phyloP scores from a whole-genome alignment of 169 alveolate species.

The Sarcocystis neurona region DNA sequence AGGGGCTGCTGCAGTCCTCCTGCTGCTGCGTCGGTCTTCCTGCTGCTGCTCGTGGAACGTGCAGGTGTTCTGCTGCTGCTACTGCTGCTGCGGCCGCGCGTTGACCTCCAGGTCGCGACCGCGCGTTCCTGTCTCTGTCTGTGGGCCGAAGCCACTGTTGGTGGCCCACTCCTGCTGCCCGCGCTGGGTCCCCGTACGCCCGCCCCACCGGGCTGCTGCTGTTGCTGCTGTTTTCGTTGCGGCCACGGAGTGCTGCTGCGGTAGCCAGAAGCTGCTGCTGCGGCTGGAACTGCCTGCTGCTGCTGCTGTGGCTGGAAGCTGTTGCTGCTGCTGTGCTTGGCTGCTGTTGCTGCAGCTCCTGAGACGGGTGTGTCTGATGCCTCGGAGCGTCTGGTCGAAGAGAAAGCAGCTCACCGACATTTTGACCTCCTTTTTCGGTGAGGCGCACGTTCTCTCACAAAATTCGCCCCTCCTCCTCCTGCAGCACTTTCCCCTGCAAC shows the following conservation, averaged over 20 bases:
- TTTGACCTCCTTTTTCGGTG: background rate
- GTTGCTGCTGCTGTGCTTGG: background rate
- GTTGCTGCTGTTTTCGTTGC: background rate
- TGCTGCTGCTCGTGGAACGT: too few species aligned
- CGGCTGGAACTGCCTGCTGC: background rate
- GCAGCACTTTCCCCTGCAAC: background rate
- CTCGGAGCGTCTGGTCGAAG: background rate
- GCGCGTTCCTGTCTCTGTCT: too few species aligned
- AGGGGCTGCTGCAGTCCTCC: too few species aligned
- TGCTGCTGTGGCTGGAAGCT: background rate
- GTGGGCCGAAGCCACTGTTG: too few species aligned
- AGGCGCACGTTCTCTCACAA: background rate
- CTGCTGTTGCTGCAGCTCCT: background rate
- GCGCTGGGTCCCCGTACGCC: too few species aligned
- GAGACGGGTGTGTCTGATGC: background rate
- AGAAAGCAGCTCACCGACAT: constrained; percentile 15
- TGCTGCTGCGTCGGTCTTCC: too few species aligned
- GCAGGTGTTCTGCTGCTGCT: too few species aligned
- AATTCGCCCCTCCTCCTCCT: background rate
- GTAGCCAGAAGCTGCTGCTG: too few species aligned
- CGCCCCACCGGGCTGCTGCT: too few species aligned
- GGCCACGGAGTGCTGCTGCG: background rate
- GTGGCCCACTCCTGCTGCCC: too few species aligned
- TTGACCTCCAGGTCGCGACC: too few species aligned
- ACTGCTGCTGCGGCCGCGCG: too few species aligned